Evolutionary conservation across 306 rosid species (phyloP).

Genomic region (Heteromeles arbutifolia): DNA sequence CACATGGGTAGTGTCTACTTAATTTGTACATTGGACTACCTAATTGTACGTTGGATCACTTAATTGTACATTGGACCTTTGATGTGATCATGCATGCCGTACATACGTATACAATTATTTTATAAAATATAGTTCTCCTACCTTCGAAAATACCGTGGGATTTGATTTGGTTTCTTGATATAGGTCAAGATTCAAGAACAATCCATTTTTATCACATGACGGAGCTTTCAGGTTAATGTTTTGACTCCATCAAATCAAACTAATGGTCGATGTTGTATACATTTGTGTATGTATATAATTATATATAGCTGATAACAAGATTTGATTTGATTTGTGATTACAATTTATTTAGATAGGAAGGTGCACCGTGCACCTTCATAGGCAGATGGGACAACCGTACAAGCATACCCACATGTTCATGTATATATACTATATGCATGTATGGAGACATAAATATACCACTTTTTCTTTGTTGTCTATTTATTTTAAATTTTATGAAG

Average conservation of each 20-base stretch:
- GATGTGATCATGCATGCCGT: not conserved
- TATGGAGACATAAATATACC: too few species aligned
- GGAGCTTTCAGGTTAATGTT: not conserved
- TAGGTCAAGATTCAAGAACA: not conserved
- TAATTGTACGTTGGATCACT: not conserved
- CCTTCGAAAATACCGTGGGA: not conserved
- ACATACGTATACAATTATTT: not conserved
- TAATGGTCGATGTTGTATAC: not conserved
- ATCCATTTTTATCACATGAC: not conserved
- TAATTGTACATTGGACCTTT: not conserved
- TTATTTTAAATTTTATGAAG: not conserved
- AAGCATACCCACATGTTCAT: not conserved
- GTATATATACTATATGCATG: not conserved
- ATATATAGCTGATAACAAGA: not conserved
- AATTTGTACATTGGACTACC: not conserved
- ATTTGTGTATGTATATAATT: not conserved
- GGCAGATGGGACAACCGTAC: not conserved
- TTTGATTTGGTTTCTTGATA: not conserved
- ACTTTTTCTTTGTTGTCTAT: not conserved
- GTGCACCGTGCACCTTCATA: not conserved
- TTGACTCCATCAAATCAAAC: not conserved
- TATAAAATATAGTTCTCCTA: not conserved
- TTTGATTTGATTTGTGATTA: not conserved
- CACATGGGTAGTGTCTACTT: not conserved
- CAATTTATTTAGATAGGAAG: not conserved